Evolutionary conservation across 2,329 filamentous ascomycete genomes (phyloP).

Genomic region (Curvularia sp.): DNA sequence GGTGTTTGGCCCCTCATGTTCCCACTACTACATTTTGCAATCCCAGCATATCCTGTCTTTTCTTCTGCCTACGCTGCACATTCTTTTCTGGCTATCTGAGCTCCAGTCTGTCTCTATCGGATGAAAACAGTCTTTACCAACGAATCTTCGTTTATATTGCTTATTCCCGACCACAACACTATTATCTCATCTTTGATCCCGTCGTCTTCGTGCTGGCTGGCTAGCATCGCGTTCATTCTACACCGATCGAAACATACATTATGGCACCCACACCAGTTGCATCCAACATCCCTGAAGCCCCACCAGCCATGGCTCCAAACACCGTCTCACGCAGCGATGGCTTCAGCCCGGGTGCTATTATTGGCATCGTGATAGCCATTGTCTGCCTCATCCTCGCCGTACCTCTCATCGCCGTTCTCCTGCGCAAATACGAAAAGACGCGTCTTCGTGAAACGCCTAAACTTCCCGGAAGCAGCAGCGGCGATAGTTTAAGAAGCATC

Average conservation of each 20-base stretch:
- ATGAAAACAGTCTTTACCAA: neutral
- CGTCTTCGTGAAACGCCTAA: constrained; percentile 28
- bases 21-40: constrained; percentile 3
- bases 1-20: constrained; percentile 12
- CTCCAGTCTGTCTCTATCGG: constrained; percentile 2
- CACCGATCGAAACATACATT: neutral
- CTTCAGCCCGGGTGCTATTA: constrained; percentile 30
- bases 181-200: neutral
- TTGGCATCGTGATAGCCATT: constrained; percentile 33
- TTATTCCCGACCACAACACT: neutral
- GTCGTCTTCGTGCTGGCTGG: neutral
- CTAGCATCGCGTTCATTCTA: neutral
- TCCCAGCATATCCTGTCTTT: constrained; percentile 12
- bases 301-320: constrained; percentile 12
- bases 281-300: constrained; percentile 20
- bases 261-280: constrained; percentile 8
- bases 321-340: constrained; percentile 17
- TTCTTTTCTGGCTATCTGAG: neutral
- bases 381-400: constrained; percentile 27
- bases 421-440: constrained; percentile 31
- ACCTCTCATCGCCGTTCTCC: constrained; percentile 28
- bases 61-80: neutral
- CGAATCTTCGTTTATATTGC: neutral
- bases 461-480: constrained; percentile 14
- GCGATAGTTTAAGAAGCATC: constrained; percentile 20